A percentile compares a stretch with the other conserved stretches of the same genome.
Conservation (phyloP, 1,139 yeast genomes). For the Sugiyamaella novakii region DNA sequence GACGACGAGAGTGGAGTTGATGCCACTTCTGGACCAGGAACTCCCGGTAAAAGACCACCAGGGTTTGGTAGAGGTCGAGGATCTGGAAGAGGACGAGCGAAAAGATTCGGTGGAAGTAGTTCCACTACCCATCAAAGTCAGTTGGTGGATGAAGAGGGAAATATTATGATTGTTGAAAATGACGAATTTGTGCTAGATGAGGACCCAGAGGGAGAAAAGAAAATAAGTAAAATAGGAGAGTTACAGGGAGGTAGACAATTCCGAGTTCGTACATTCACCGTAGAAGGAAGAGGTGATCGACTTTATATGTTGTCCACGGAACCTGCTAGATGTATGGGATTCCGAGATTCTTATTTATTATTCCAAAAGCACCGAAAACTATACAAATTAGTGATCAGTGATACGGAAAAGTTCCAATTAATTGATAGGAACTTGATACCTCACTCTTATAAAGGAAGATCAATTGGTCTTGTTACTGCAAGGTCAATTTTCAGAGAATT, state of each 20-base stretch:
- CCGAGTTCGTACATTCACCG: conserved; percentile 79
- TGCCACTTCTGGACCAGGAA: conserved; percentile 17
- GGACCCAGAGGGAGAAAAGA: conserved; percentile 78
- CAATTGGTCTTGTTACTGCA: conserved; percentile 89
- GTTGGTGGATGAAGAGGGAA: conserved; percentile 49
- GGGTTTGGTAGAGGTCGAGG: conserved; percentile 34
- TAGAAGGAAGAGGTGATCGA: conserved; percentile 70
- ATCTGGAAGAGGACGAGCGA: conserved; percentile 29
- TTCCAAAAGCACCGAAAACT: conserved; percentile 81
- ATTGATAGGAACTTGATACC: conserved; percentile 84
- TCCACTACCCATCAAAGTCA: conserved; percentile 26
- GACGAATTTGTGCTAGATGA: conserved; percentile 83
- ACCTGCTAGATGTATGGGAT: conserved; percentile 93
- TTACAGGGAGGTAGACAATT: conserved; percentile 76
- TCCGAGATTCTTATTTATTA: conserved; percentile 86
- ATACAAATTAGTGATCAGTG: conserved; percentile 72
- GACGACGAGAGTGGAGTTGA: conserved; percentile 20
- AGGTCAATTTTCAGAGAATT: conserved; percentile 87
- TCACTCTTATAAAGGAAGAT: conserved; percentile 85
- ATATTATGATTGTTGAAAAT: conserved; percentile 56
- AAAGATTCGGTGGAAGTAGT: conserved; percentile 29
- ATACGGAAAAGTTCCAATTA: conserved; percentile 79
- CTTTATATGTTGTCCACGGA: conserved; percentile 91
- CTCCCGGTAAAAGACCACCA: conserved; percentile 24
- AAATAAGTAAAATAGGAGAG: conserved; percentile 69